phyloP scores from a whole-genome alignment of 352 stramenopile species.

The Phytophthora sansomeana region DNA sequence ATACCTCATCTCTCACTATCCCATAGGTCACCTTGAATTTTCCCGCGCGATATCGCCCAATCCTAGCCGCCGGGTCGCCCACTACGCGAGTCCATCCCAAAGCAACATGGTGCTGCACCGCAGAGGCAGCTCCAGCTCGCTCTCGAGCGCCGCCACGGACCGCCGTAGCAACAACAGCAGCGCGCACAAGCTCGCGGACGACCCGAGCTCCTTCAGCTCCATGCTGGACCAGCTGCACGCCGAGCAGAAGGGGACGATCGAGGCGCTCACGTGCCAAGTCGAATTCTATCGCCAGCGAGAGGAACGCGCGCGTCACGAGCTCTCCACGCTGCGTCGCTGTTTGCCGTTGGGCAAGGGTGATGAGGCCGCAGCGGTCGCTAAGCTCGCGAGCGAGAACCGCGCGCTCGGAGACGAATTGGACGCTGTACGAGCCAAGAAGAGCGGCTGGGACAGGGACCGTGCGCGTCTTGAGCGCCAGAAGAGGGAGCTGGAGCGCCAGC shows the following conservation, averaged over 20 bases:
- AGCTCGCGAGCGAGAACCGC: slow-evolving; percentile 65
- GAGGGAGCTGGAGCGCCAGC: slow-evolving; percentile 61
- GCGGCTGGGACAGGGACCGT: slow-evolving; percentile 51
- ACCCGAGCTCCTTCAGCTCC: slow-evolving; percentile 56
- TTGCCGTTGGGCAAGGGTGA: slow-evolving; percentile 40
- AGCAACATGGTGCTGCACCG: slow-evolving; percentile 34
- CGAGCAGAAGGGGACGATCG: slow-evolving; percentile 86
- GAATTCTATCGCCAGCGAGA: slow-evolving; percentile 84
- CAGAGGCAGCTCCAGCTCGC: slow-evolving; percentile 36
- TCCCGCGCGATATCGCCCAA: slow-evolving; percentile 27
- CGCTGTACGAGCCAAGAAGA: slow-evolving; percentile 46
- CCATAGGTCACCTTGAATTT: slow-evolving; percentile 3
- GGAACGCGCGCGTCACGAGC: slow-evolving; percentile 71
- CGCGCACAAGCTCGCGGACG: slow-evolving; percentile 42
- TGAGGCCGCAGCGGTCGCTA: slow-evolving; percentile 39
- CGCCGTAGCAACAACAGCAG: slow-evolving; percentile 32
- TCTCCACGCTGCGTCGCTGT: slow-evolving; percentile 60
- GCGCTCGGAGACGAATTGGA: slow-evolving; percentile 70
- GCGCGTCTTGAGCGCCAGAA: slow-evolving; percentile 52
- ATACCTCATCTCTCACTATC: neutral
- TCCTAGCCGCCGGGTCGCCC: slow-evolving; percentile 21
- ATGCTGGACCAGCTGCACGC: slow-evolving; percentile 81
- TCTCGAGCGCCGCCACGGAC: slow-evolving; percentile 32
- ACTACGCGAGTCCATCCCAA: slow-evolving; percentile 16
- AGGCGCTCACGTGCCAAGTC: slow-evolving; percentile 76